A percentile compares a stretch with the other conserved stretches of the same genome.
These are phyloP conservation scores for Ophiostoma sp. DNA, from an alignment of 2,329 filamentous ascomycete genomes.

Conservation along the genomic window DNA sequence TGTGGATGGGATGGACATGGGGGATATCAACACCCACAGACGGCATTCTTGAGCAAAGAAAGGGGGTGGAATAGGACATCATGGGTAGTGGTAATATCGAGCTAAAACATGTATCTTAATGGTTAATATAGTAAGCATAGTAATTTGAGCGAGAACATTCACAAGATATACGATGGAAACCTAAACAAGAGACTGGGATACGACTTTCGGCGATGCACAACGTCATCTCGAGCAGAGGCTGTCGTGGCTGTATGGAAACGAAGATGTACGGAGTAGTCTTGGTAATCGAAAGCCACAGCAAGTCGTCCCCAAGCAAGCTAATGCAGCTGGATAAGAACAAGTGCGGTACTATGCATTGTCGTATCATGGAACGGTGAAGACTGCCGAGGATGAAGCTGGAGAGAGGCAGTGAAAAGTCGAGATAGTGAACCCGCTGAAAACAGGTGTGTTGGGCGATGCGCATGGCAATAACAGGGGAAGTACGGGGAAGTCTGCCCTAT, in stretches of 20 bases:
- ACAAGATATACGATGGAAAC: too few species aligned
- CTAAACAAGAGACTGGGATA: too few species aligned
- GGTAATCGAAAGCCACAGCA: background rate
- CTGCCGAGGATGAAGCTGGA: background rate
- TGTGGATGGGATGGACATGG: too few species aligned
- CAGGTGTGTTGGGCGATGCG: background rate
- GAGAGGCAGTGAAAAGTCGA: background rate
- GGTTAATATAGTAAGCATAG: too few species aligned
- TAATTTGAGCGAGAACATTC: too few species aligned
- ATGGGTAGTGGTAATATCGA: too few species aligned
- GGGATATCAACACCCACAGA: background rate
- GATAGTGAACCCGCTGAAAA: background rate
- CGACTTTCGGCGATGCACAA: too few species aligned
- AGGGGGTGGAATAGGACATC: background rate
- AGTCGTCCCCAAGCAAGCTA: background rate
- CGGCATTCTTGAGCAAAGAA: background rate
- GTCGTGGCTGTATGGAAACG: too few species aligned
- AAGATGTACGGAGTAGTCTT: too few species aligned
- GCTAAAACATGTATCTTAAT: too few species aligned
- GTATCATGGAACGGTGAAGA: background rate
- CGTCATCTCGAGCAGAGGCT: too few species aligned
- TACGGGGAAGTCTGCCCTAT: background rate
- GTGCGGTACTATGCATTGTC: background rate
- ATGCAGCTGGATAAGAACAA: background rate
- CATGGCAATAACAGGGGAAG: background rate